A percentile compares a stretch with the other conserved stretches of the same genome.
These are phyloP conservation scores for Trichoderma pleuroti DNA, from an alignment of 2,329 filamentous ascomycete species.

Conservation along the genomic window DNA sequence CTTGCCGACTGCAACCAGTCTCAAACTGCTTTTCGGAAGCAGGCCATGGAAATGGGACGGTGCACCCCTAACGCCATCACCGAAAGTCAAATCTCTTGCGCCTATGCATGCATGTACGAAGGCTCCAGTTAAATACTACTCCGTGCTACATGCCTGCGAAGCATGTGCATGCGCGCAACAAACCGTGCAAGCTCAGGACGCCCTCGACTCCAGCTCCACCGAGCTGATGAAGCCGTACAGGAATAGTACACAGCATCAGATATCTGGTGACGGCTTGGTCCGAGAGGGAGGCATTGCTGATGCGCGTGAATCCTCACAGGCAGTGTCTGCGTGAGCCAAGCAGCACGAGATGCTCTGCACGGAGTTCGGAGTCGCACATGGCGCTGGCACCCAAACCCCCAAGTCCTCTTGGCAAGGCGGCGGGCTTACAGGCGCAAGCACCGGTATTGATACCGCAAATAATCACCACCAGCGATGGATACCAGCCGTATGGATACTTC, in stretches of 20 bases:
- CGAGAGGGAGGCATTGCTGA: not conserved
- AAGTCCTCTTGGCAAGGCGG: constrained; percentile 11
- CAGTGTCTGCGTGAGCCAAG: not conserved
- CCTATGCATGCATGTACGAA: constrained; percentile 17
- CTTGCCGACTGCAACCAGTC: constrained; percentile 10
- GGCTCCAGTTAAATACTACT: constrained; percentile 17
- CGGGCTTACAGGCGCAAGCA: not conserved
- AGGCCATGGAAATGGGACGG: constrained; percentile 9
- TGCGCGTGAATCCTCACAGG: not conserved
- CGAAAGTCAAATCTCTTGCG: constrained; percentile 18
- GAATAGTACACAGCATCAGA: not conserved
- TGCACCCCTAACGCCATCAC: constrained; percentile 17
- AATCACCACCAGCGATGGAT: constrained; percentile 8
- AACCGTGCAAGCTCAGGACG: constrained; percentile 1
- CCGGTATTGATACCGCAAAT: not conserved
- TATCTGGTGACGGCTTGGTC: not conserved
- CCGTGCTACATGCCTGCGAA: constrained; percentile 3
- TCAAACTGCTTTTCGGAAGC: constrained; percentile 5
- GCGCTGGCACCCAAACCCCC: not conserved
- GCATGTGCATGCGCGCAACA: constrained; percentile 3
- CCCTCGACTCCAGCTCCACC: not conserved
- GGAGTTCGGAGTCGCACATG: not conserved
- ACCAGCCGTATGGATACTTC: constrained; percentile 12
- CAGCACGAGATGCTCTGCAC: not conserved
- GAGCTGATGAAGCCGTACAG: constrained; percentile 4